These are phyloP conservation scores for Halophytophthora batemanensis DNA, from an alignment of 352 stramenopile species.

Conservation along the genomic window DNA sequence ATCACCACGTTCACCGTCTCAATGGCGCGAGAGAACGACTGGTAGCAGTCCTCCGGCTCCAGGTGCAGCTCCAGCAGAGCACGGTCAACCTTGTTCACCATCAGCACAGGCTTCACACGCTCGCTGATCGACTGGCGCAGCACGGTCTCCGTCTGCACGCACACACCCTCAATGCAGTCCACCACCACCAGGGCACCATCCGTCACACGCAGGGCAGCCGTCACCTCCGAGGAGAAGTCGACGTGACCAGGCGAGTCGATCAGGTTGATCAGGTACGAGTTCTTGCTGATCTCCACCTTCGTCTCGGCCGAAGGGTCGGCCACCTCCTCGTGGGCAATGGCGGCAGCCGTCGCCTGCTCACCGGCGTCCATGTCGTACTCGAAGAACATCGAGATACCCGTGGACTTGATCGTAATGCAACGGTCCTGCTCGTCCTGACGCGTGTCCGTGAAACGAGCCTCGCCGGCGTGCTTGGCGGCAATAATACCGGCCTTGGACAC, in stretches of 20 bases:
- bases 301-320: constrained; percentile 25
- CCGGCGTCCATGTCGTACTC: constrained; percentile 98
- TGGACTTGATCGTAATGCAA: constrained; percentile 99
- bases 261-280: constrained; percentile 99
- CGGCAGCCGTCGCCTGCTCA: constrained; percentile 76
- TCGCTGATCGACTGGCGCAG: constrained; percentile 97
- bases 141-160: constrained; percentile 99
- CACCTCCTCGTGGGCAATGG: constrained; percentile 51
- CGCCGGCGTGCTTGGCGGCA: constrained; percentile 96
- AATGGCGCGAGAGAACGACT: constrained; percentile 97
- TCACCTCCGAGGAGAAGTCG: constrained; percentile 99
- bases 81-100: constrained; percentile 99
- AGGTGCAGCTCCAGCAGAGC: constrained; percentile 98
- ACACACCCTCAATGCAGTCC: constrained; percentile 99
- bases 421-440: constrained; percentile 99
- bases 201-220: constrained; percentile 98
- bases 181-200: constrained; percentile 99
- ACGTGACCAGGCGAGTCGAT: constrained; percentile 99
- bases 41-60: constrained; percentile 98
- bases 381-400: constrained; percentile 99
- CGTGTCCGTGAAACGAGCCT: constrained; percentile 99
- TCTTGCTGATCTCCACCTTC: constrained; percentile 93
- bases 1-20: constrained; percentile 99
- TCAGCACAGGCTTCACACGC: constrained; percentile 97
- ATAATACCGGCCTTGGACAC: constrained; percentile 99